A percentile compares a stretch with the other conserved stretches of the same genome.
phyloP scores from a whole-genome alignment of 2,329 filamentous ascomycete species.

The Trichophyton schoenleinii region DNA sequence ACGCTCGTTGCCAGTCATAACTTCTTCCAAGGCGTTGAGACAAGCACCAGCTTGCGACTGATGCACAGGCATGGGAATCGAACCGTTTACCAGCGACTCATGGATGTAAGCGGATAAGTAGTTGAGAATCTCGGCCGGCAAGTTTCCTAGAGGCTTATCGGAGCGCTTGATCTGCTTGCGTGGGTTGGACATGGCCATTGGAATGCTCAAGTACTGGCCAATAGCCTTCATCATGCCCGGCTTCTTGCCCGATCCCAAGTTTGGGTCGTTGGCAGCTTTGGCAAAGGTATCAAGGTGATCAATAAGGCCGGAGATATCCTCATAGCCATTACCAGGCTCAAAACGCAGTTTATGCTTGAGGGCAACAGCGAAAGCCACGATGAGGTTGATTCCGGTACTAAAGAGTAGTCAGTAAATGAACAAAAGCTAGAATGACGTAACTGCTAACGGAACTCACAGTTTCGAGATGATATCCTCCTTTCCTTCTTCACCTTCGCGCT shows the following conservation, averaged over 20 bases:
- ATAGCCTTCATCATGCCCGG: conserved; percentile 48
- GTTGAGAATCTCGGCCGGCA: conserved; percentile 69
- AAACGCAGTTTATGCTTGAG: conserved; percentile 76
- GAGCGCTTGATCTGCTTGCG: conserved; percentile 63
- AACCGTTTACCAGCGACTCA: conserved; percentile 38
- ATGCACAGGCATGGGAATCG: conserved; percentile 14
- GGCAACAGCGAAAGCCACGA: conserved; percentile 63
- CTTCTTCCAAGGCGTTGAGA: conserved; percentile 56
- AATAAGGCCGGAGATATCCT: conserved; percentile 58
- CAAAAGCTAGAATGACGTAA: not conserved
- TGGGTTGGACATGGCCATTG: conserved; percentile 66
- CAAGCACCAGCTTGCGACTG: conserved; percentile 37
- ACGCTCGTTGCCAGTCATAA: conserved; percentile 59
- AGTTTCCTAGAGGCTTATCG: conserved; percentile 60
- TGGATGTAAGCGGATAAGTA: conserved; percentile 58
- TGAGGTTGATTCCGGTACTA: conserved; percentile 58
- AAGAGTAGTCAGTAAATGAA: not conserved
- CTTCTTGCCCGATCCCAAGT: conserved; percentile 21
- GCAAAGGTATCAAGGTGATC: conserved; percentile 66
- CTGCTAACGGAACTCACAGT: conserved; percentile 29
- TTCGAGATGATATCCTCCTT: conserved; percentile 61
- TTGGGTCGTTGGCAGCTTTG: conserved; percentile 41
- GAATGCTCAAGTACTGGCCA: conserved; percentile 63
- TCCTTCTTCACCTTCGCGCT: conserved; percentile 44
- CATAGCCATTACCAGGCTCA: conserved; percentile 66